Evolutionary conservation across 2,329 filamentous ascomycete genomes (phyloP).

Genomic region (Zasmidium cellare): DNA sequence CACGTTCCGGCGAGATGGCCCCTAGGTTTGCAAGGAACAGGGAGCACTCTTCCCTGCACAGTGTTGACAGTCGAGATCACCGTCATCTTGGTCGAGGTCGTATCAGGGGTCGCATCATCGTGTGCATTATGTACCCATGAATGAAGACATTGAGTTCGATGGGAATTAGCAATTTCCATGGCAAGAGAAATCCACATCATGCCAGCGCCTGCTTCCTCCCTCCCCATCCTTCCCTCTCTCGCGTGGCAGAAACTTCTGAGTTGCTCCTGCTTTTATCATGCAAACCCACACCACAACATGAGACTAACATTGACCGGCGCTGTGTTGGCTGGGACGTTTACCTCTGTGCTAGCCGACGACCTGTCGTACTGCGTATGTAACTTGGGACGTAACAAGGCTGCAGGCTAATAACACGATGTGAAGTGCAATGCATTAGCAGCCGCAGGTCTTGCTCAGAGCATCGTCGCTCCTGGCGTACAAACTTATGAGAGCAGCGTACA

Average conservation of each 20-base stretch:
- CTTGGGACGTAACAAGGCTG: neutral
- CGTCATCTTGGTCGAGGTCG: too few species aligned
- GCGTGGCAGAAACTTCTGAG: neutral
- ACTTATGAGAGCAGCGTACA: conserved; percentile 7
- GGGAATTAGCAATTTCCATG: too few species aligned
- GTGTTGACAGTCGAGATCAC: too few species aligned
- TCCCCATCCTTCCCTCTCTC: neutral
- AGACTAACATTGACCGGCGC: neutral
- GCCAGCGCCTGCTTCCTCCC: too few species aligned
- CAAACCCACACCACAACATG: neutral
- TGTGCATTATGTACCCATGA: too few species aligned
- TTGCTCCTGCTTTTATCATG: neutral
- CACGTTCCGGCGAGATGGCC: too few species aligned
- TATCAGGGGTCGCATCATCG: too few species aligned
- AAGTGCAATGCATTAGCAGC: conserved; percentile 1
- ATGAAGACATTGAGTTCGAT: too few species aligned
- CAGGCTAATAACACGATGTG: neutral
- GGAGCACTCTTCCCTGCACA: too few species aligned
- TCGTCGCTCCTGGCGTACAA: neutral
- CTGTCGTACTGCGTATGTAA: neutral
- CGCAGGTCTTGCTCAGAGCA: neutral
- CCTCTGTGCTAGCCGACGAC: neutral
- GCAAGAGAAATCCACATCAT: too few species aligned
- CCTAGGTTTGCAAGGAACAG: too few species aligned
- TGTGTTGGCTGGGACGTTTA: neutral